Percentiles rank a stretch among this genome's conserved stretches.
phyloP scores from a whole-genome alignment of 306 rosid species.

The Lagenaria siceraria region DNA sequence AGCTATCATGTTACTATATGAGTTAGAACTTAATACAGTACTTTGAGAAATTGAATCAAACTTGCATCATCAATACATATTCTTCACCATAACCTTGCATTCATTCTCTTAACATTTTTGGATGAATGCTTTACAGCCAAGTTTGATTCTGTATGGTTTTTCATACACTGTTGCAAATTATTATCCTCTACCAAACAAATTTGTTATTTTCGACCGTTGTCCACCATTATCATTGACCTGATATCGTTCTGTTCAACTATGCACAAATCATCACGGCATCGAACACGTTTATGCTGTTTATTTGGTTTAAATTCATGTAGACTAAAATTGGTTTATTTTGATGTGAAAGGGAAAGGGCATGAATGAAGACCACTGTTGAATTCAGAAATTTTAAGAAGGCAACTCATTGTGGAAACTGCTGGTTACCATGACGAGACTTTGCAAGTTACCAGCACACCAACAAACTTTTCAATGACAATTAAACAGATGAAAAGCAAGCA shows the following conservation, averaged over 20 bases:
- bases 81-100: background rate
- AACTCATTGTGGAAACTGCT: background rate
- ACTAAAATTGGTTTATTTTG: background rate
- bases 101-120: background rate
- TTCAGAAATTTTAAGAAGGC: background rate
- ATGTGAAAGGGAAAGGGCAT: background rate
- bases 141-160: background rate
- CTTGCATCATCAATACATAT: background rate
- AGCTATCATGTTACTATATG: background rate
- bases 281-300: background rate
- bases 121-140: background rate
- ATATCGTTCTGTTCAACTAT: background rate
- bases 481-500: background rate
- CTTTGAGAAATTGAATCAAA: background rate
- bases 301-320: background rate
- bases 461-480: background rate
- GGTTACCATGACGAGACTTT: background rate
- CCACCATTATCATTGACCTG: background rate
- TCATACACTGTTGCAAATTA: background rate
- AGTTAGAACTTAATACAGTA: background rate
- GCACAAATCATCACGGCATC: background rate
- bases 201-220: background rate
- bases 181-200: background rate
- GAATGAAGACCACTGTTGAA: background rate
- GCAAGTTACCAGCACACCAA: background rate